These are phyloP conservation scores for Mucor circinelloides DNA, from an alignment of 371 early-diverging fungal species.

Conservation along the genomic window DNA sequence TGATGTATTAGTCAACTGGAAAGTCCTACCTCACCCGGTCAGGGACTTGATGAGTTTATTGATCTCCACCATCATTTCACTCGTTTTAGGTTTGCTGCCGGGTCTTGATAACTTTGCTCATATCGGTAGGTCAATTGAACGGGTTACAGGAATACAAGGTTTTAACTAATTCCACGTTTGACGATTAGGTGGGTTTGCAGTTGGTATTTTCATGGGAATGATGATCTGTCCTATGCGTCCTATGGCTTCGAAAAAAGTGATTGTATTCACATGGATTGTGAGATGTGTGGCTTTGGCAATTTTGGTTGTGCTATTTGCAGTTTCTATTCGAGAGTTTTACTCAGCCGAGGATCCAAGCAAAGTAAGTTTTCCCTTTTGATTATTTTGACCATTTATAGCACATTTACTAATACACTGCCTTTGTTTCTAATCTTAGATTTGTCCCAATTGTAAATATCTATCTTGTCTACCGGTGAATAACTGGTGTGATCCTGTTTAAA, in stretches of 20 bases:
- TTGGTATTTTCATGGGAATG: slow-evolving; percentile 57
- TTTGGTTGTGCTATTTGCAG: slow-evolving; percentile 41
- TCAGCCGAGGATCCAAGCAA: slow-evolving; percentile 36
- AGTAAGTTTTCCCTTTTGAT: slow-evolving; percentile 24
- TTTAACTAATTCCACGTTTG: background rate
- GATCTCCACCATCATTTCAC: slow-evolving; percentile 62
- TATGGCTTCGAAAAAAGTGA: slow-evolving; percentile 37
- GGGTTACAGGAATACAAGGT: background rate
- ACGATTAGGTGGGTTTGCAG: slow-evolving; percentile 57
- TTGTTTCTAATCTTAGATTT: slow-evolving; percentile 34
- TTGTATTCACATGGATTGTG: slow-evolving; percentile 40
- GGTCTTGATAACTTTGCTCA: slow-evolving; percentile 82
- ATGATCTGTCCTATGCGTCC: slow-evolving; percentile 50
- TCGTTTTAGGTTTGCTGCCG: slow-evolving; percentile 75
- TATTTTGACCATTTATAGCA: background rate
- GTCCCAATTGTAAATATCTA: slow-evolving; percentile 49
- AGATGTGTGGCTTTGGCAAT: slow-evolving; percentile 42
- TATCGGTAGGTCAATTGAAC: slow-evolving; percentile 51
- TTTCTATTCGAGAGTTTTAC: slow-evolving; percentile 54
- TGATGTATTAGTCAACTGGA: slow-evolving; percentile 84
- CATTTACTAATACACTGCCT: background rate
- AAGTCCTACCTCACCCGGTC: slow-evolving; percentile 62
- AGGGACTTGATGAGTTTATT: slow-evolving; percentile 73
- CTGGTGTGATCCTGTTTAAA: slow-evolving; percentile 36
- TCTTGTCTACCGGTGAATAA: slow-evolving; percentile 43